Base-by-base conservation (phyloP, 208 protist species). In the Crithidia acanthocephali region DNA sequence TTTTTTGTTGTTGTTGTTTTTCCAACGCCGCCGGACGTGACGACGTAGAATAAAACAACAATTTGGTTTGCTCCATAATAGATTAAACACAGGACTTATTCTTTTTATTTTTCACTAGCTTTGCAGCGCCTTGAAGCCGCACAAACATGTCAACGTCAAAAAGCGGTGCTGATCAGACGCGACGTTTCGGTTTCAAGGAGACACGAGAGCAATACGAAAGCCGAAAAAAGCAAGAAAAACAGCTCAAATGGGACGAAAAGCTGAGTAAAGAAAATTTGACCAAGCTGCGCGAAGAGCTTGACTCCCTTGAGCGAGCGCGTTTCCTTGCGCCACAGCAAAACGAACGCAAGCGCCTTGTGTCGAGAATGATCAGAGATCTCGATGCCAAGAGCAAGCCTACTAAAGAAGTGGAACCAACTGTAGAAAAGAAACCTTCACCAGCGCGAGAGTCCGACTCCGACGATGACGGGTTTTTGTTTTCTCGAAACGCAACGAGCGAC, bases 311-410 rank as follows among this genome's bases (percentile, higher is more conserved):
- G 11, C 48, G 76, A 30, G 89, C 89, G 18, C 58, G 23, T 1
- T 94, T 94, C 76, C 63, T 91, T 20, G 30, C 86, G n/a, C 86
- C 89, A 13, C 86, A 85, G 33, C 89, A 94, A 76, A 85, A 81
- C 20, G 84, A 90, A 68, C 55, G 86, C 42, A 91, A 94, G 69
- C 76, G 82, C 9, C 64, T 90, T 20, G 86, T 94, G 2, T 59
- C 75, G 9, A 62, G 78, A 16, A 88, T 92, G 82, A 40, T 92
- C 33, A 40, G n/a, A 20, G 81, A 81, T 27, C 64, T 86, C 22
- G 66, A 74, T 25, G 61, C 67, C 3, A 47, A 11, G 2, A 42
- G 71, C 10, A 66, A 73, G 11, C 40, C 51, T 2, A 58, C 65
- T 9, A 23, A 55, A 7, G 59, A 59, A 33, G 25, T 45, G 2